Evolutionary conservation across 2,329 filamentous ascomycete species (phyloP).

Genomic region (Aspergillus flavus): DNA sequence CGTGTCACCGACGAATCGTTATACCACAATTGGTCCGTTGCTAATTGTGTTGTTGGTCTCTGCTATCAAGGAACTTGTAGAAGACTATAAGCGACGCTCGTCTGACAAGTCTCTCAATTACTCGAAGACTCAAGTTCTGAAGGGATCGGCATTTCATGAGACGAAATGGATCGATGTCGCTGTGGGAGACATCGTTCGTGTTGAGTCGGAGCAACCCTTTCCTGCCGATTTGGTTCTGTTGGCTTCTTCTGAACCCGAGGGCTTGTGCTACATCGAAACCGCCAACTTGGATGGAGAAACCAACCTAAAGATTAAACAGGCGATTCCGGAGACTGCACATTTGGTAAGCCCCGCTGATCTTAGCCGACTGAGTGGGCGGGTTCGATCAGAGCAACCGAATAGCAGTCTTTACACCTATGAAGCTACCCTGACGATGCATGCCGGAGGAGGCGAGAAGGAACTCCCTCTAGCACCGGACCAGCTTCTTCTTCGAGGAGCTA

Average conservation of each 20-base stretch:
- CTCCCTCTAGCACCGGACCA: slow-evolving; percentile 88
- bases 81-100: slow-evolving; percentile 86
- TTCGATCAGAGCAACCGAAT: slow-evolving; percentile 96
- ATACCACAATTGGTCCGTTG: slow-evolving; percentile 95
- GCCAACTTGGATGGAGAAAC: slow-evolving; percentile 97
- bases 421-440: slow-evolving; percentile 87
- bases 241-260: slow-evolving; percentile 94
- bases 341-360: slow-evolving; percentile 86
- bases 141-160: slow-evolving; percentile 80
- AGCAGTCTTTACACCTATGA: slow-evolving; percentile 98
- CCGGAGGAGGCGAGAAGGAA: slow-evolving; percentile 91
- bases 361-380: slow-evolving; percentile 78
- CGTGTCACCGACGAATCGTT: slow-evolving; percentile 91
- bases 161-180: slow-evolving; percentile 92
- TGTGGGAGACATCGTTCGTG: slow-evolving; percentile 88
- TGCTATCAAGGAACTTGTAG: slow-evolving; percentile 88
- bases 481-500: slow-evolving; percentile 87
- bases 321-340: slow-evolving; percentile 84
- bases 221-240: slow-evolving; percentile 90
- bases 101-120: slow-evolving; percentile 87
- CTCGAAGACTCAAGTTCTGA: slow-evolving; percentile 79
- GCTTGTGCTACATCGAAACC: slow-evolving; percentile 97
- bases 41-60: slow-evolving; percentile 90
- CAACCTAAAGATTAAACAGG: slow-evolving; percentile 98
- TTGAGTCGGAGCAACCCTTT: slow-evolving; percentile 93